These are phyloP conservation scores for Tardiomyces digboiensis DNA, from an alignment of 1,139 yeast genomes.

Conservation along the genomic window DNA sequence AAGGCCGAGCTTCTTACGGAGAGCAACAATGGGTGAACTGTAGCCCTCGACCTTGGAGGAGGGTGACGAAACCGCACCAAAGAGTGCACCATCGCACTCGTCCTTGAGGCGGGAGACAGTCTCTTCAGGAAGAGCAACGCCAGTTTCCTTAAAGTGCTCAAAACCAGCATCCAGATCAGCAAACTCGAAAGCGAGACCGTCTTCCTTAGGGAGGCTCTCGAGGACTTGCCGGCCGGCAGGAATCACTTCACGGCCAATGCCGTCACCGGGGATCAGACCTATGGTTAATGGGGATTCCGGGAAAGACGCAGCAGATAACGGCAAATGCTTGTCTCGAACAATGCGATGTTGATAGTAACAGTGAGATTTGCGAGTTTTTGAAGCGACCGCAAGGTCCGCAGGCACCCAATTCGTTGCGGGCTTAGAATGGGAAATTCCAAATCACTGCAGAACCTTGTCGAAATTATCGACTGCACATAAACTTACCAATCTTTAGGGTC, in stretches of 20 bases:
- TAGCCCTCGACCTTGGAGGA: conserved; percentile 90
- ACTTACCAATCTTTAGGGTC: conserved; percentile 22
- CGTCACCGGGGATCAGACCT: conserved; percentile 93
- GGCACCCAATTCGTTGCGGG: no score
- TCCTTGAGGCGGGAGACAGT: conserved; percentile 73
- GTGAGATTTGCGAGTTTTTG: no score
- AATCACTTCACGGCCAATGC: conserved; percentile 94
- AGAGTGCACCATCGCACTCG: conserved; percentile 93
- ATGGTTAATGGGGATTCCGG: no score
- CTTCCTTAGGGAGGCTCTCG: conserved; percentile 68
- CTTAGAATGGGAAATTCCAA: no score
- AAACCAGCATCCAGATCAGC: conserved; percentile 89
- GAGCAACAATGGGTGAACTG: conserved; percentile 96
- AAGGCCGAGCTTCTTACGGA: conserved; percentile 88
- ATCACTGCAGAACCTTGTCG: no score
- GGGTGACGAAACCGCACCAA: conserved; percentile 96
- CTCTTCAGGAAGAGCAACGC: conserved; percentile 89
- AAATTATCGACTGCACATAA: no score
- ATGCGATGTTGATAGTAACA: no score
- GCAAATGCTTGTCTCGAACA: no score
- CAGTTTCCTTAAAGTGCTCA: conserved; percentile 84
- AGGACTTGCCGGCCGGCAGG: conserved; percentile 87
- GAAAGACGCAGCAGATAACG: no score
- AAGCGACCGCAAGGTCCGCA: no score
- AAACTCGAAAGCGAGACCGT: conserved; percentile 74